Evolutionary conservation across 345 rosid species (phyloP), one percentile per base, ranked within the genome.

Genomic region (Salix dunnii): DNA sequence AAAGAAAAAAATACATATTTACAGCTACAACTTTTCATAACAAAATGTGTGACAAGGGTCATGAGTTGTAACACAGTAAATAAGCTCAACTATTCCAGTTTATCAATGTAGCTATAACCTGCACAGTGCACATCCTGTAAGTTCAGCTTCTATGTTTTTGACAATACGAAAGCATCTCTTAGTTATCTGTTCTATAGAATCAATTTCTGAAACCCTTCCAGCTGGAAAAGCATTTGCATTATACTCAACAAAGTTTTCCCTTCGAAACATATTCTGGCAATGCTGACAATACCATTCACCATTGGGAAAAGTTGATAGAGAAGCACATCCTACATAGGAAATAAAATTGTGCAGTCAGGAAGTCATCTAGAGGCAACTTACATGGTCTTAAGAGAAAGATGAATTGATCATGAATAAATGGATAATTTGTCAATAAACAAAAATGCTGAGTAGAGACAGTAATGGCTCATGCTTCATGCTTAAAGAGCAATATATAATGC

Each of bases 141-240:
- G 86, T 78, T 90, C 96, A 25, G 86, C 86, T 76, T 76, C 92
- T 20, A 89, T 73, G 60, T 89, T 87, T 80, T 87, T 83, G 72
- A 93, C 92, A 76, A 91, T 93, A 48, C 98, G 96, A 72, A 93
- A 93, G 86, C 94, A 92, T 82, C 99, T 82, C 81, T 87, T 85
- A 18, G 92, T 85, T 82, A 93, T 93, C 84, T 93, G 87, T 71
- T 87, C 94, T 68, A 91, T 88, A 49, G 96, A 89, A 86, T 93
- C 98, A 77, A 89, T 88, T 84, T 97, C 99, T 17, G 84, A 81
- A 82, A 92, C 85, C 80, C 93, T 92, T 73, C 97, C 97, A 82
- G 94, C 99, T 28, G 98, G 97, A 79, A 88, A 61, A 64, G 99
- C 97, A 82, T 95, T 91, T 46, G 68, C 89, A 80, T 91, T 92